phyloP scores from a whole-genome alignment of 73 alveolate genomes.

The Paraurostyla sp. region DNA sequence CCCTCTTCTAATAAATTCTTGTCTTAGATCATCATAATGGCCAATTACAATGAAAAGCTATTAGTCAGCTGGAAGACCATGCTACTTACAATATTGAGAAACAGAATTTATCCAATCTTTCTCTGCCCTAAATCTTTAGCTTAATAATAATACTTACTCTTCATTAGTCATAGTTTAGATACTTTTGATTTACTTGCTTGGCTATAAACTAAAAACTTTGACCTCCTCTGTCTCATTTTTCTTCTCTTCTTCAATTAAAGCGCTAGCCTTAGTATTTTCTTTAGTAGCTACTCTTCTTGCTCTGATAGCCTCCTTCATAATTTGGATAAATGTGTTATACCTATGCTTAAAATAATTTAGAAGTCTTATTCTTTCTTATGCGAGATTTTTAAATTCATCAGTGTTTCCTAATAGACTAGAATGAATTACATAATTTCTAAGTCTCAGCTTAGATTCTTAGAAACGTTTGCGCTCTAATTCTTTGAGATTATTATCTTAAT shows the following conservation, averaged over 20 bases:
- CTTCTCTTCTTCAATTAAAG: neutral
- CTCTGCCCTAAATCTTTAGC: neutral
- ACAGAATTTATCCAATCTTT: neutral
- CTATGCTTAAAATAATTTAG: conserved; percentile 53
- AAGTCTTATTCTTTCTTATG: neutral
- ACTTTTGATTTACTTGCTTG: neutral
- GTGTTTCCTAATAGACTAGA: neutral
- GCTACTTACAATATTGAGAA: conserved; percentile 1
- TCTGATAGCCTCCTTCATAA: conserved; percentile 54
- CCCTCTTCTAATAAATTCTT: conserved; percentile 67
- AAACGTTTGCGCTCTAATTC: conserved; percentile 38
- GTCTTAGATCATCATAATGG: conserved; percentile 68
- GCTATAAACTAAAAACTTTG: neutral
- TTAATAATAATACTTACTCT: neutral
- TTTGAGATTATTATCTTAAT: conserved; percentile 7
- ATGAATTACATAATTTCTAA: conserved; percentile 45
- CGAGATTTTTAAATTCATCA: neutral
- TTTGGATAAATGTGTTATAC: conserved; percentile 9
- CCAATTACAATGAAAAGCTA: conserved; percentile 67
- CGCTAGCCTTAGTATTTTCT: neutral
- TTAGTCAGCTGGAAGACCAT: conserved; percentile 59
- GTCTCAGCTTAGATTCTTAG: conserved; percentile 38
- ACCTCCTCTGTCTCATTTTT: neutral
- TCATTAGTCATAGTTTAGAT: neutral
- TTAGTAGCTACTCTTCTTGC: conserved; percentile 43